Conservation (phyloP, 805 yeast species). For the Torulaspora quercuum region DNA sequence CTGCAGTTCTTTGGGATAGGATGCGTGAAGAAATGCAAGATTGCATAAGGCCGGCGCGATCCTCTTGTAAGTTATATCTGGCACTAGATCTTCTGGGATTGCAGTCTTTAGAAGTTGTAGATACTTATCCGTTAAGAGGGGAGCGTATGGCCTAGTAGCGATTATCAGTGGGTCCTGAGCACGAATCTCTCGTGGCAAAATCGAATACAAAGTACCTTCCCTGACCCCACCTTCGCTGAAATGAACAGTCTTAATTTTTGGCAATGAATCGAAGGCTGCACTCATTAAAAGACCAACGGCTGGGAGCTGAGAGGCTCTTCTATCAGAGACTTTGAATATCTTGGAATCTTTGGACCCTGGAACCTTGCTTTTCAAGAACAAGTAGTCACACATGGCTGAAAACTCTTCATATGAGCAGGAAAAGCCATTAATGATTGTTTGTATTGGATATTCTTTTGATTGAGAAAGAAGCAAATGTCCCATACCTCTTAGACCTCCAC, state of each 20-base stretch:
- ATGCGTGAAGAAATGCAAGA: slow-evolving; percentile 70
- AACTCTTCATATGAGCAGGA: slow-evolving; percentile 55
- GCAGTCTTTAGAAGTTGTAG: slow-evolving; percentile 52
- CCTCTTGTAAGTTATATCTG: slow-evolving; percentile 53
- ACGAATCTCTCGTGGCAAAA: slow-evolving; percentile 54
- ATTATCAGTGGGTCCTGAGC: slow-evolving; percentile 66
- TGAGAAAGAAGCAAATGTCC: slow-evolving; percentile 57
- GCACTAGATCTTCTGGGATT: slow-evolving; percentile 55
- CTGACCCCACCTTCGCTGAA: slow-evolving; percentile 77
- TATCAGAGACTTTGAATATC: slow-evolving; percentile 61
- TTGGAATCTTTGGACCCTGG: slow-evolving; percentile 44
- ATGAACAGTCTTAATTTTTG: slow-evolving; percentile 57
- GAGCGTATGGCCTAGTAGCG: slow-evolving; percentile 71
- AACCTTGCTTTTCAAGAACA: slow-evolving; percentile 47
- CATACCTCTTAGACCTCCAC: slow-evolving; percentile 71
- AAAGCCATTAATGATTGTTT: slow-evolving; percentile 66
- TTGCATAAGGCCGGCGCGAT: slow-evolving; percentile 71
- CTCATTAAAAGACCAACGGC: slow-evolving; percentile 62
- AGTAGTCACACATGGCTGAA: slow-evolving; percentile 47
- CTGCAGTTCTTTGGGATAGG: slow-evolving; percentile 73
- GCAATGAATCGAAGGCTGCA: slow-evolving; percentile 60
- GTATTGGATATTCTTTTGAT: slow-evolving; percentile 59
- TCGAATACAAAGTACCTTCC: slow-evolving; percentile 68
- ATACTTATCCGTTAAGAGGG: slow-evolving; percentile 57
- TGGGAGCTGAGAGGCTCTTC: slow-evolving; percentile 64